Base-by-base conservation (phyloP, 306 rosid genomes). In the Cucumis hystrix region DNA sequence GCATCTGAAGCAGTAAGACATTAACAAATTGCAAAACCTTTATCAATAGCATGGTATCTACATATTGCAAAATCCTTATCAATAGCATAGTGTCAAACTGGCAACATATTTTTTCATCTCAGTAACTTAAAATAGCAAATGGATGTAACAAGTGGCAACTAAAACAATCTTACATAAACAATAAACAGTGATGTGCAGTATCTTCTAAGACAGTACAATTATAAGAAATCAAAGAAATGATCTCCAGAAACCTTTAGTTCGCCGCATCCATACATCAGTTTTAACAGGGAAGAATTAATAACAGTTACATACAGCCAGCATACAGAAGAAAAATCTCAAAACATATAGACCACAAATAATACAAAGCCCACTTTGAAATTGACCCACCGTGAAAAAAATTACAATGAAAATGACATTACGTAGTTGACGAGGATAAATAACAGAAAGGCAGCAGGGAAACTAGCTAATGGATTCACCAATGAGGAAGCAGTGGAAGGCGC, bases 401-500 rank as follows among this genome's bases (percentile, higher is more conserved):
- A 91, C 86, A 83, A 84, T 66, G 81, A 87, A 79, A 69, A 70
- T 43, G 86, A 72, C 39, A 82, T 78, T 69, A 83, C 28, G 65
- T 87, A 82, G 82, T 85, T 84, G 74, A 77, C 85, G 35, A 82
- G 41, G 75, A 87, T 73, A 72, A 87, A 71, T 51, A 81, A 77
- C 79, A 89, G 40, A 23, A 88, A 63, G 2, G 86, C 83, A 68
- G 68, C 57, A 18, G 83, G 80, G 68, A 83, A 81, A 79, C 77
- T 69, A 45, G 88, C 85, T 52, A 84, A 83, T 20, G 91, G 87
- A 65, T 82, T 90, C 82, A 77, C 79, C 89, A 85, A 79, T 57
- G 96, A 83, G 83, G 79, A 84, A 33, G 97, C 93, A 62, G 82
- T 83, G 66, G 98, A 77, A 54, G 79, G 58, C 0, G 58, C 18